These are phyloP conservation scores for Pythium phragmitis DNA, from an alignment of 352 stramenopile genomes.

Conservation along the genomic window DNA sequence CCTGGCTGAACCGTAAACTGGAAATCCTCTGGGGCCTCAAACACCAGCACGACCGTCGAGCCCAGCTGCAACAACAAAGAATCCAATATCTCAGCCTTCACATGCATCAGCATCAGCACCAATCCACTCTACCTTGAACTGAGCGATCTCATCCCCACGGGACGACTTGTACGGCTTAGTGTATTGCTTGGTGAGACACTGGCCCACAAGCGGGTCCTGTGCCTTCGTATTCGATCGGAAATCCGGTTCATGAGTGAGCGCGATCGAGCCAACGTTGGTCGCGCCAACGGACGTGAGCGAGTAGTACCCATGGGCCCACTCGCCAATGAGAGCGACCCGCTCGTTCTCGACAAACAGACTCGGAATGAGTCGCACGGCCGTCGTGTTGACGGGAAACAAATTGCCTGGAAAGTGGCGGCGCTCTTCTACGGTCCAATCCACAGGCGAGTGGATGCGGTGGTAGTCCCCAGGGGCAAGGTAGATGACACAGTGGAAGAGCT, in stretches of 20 bases:
- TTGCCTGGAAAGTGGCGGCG: constrained; percentile 82
- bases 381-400: constrained; percentile 77
- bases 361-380: constrained; percentile 61
- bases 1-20: constrained; percentile 70
- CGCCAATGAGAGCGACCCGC: constrained; percentile 65
- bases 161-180: constrained; percentile 33
- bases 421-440: constrained; percentile 72
- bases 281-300: constrained; percentile 81
- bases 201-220: constrained; percentile 53
- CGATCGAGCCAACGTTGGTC: constrained; percentile 88
- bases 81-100: background rate
- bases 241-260: constrained; percentile 62
- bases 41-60: constrained; percentile 86
- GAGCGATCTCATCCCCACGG: constrained; percentile 70
- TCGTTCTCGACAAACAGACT: constrained; percentile 87
- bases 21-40: constrained; percentile 76
- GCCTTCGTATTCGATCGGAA: constrained; percentile 60
- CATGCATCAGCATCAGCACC: background rate
- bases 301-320: constrained; percentile 83
- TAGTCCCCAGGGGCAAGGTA: constrained; percentile 87
- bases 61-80: constrained; percentile 37
- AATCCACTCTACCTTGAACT: constrained; percentile 59
- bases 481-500: constrained; percentile 77
- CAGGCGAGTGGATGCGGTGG: constrained; percentile 84
- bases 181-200: constrained; percentile 59